Conservation (phyloP, 73 alveolate genomes). For the Paraurostyla sp. region DNA sequence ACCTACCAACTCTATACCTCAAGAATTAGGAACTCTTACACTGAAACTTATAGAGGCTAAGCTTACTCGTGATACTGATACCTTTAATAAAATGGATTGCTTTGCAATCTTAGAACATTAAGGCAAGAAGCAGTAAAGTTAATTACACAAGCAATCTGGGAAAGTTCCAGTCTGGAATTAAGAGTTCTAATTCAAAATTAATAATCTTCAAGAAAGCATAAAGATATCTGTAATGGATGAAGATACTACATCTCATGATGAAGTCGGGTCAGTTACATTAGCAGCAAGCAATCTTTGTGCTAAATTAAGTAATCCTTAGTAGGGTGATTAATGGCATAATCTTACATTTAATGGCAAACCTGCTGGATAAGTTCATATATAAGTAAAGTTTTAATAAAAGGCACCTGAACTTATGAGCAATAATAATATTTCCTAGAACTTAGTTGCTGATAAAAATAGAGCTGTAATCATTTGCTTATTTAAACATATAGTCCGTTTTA, state of each 20-base stretch:
- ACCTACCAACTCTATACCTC: too few relatives aligned
- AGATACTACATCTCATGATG: not conserved
- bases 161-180: not conserved
- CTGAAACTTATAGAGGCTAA: conserved; percentile 11
- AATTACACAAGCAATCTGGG: not conserved
- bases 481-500: not conserved
- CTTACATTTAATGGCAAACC: not conserved
- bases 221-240: conserved; percentile 2
- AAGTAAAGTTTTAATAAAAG: not conserved
- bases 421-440: too few relatives aligned
- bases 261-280: not conserved
- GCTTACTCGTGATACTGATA: conserved; percentile 24
- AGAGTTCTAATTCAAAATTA: not conserved
- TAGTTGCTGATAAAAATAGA: not conserved
- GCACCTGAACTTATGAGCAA: not conserved
- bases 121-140: not conserved
- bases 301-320: not conserved
- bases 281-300: not conserved
- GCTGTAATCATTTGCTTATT: not conserved
- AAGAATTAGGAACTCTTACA: not conserved
- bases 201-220: not conserved
- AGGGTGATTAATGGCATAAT: not conserved
- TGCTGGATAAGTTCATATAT: not conserved
- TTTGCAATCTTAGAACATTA: conserved; percentile 6
- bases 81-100: not conserved